Base-by-base conservation (phyloP, 2,329 filamentous ascomycete genomes). In the Grosmannia penicillata region DNA sequence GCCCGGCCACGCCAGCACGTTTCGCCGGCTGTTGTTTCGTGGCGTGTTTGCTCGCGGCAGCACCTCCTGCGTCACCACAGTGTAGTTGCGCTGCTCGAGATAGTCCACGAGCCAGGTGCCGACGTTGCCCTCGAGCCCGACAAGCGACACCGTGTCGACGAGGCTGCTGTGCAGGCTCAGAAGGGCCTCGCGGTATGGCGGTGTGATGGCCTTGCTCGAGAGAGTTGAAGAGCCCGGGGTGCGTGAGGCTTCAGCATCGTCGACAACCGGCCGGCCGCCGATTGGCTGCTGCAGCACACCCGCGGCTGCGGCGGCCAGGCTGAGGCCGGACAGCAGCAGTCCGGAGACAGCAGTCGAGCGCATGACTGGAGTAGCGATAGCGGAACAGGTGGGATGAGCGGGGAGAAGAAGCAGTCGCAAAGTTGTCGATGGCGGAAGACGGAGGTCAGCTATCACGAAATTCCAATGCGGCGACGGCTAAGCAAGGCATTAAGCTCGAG, bases 81-180 rank as follows among this genome's bases (percentile, higher is more conserved):
- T 51, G 53, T 68, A 74, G 40, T 60, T 58, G 18, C 52, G 58
- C 3, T 51, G 44, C 4, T 65, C 55, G 6, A 94, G 72, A 50
- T 83, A 84, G 1, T 68, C 59, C 26, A 71, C 64, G 6, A 94
- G 67, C 58, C 78, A 85, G 34, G 69, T 53, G 31, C 78, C 83
- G 8, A 86, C 75, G 1, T 67, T 59, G 30, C 71, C 60, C 55
- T 94, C 86, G 44, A 78, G 67, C 33, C 72, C 72, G 4, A 72
- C 76, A 45, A 85, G 70, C 1, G 84, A 93, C 36, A 79, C 68
- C 32, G 79, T 79, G 41, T 79, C 66, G 23, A 87, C 68, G n/a
- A 94, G 72, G 14, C 74, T 69, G 38, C 77, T 73, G 60, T 93
- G 86, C 11, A 93, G 68, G 15, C 68, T 66, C 31, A 93, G 66